Conservation (phyloP, 768 basidiomycete genomes). For the Paxillus ammoniavirescens region DNA sequence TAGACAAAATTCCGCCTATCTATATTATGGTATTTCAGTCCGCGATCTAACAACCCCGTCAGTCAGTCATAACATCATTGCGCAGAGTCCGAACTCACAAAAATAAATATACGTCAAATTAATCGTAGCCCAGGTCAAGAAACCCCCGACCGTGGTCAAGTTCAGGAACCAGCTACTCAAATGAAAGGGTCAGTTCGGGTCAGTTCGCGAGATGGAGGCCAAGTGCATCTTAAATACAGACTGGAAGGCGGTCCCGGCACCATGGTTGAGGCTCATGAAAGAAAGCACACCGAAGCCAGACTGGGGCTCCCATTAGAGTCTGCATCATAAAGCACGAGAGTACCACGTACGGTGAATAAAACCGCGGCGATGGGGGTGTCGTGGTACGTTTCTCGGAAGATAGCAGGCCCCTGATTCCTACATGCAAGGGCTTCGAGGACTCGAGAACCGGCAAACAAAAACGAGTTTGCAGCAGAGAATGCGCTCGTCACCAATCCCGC, state of each 20-base stretch:
- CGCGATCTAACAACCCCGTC: conserved; percentile 47
- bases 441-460: conserved; percentile 51
- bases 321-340: background rate
- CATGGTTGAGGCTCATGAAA: conserved; percentile 61
- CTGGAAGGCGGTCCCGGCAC: conserved; percentile 37
- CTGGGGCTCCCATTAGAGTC: conserved; percentile 7
- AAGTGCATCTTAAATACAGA: background rate
- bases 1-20: conserved; percentile 63
- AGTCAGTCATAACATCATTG: background rate
- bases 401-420: conserved; percentile 45
- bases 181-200: background rate
- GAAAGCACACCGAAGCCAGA: conserved; percentile 43
- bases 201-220: background rate
- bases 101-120: conserved; percentile 69
- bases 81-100: conserved; percentile 37
- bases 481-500: conserved; percentile 71
- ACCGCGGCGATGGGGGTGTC: conserved; percentile 46
- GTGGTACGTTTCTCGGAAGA: conserved; percentile 45
- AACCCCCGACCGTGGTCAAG: conserved; percentile 61
- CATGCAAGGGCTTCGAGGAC: conserved; percentile 41
- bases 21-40: conserved; percentile 65
- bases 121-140: conserved; percentile 63
- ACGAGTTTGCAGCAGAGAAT: conserved; percentile 69
- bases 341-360: conserved; percentile 23
- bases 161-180: conserved; percentile 58